Evolutionary conservation across 768 basidiomycete species (phyloP), one percentile per base, ranked within the genome.

Genomic region (Ramaria rubella): DNA sequence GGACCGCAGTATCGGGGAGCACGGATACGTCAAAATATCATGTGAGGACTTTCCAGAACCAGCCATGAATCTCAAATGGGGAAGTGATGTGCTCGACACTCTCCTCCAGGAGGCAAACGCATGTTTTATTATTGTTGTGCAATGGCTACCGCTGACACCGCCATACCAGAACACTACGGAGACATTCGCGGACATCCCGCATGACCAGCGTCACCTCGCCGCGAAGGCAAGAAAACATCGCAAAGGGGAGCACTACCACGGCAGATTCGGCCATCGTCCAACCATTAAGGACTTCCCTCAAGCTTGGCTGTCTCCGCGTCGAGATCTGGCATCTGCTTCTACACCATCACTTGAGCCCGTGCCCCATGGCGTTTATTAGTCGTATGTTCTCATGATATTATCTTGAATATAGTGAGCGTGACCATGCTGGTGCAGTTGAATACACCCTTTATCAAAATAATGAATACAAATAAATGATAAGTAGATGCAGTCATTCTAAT

Each of bases 1-100:
- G 38, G 27, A 57, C n/a, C 68, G 78, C 42, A 75, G 75, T 45
- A 69, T 67, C 9, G 81, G 77, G 68, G 75, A 77, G 51, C 80
- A 90, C 56, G 94, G 94, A 4, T 94, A 81, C 71, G 75, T 99
- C 70, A 94, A 94, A 73, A 88, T 98, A 59, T 79, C 87, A 1
- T 93, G 90, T 66, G 94, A 97, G 64, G 82, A 87, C 69, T 95
- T 92, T 70, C 83, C 85, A 6, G 77, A 81, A 61, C 81, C 85
- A 1, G 77, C 82, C 26, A 86, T 90, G 88, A 99, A 99, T 70
- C 74, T 95, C 64, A 95, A 94, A 70, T 95, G 92, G 88, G 90
- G 88, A 38, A 88, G 87, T 61, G 94, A 98, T 66, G 78, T 82
- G 15, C 69, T 99, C 54, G 88, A 94, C 65, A 73, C 78, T 62